Evolutionary conservation across 106 monocot species (phyloP), one percentile per base, ranked within the genome.

Genomic region (Dendrobium nobile): DNA sequence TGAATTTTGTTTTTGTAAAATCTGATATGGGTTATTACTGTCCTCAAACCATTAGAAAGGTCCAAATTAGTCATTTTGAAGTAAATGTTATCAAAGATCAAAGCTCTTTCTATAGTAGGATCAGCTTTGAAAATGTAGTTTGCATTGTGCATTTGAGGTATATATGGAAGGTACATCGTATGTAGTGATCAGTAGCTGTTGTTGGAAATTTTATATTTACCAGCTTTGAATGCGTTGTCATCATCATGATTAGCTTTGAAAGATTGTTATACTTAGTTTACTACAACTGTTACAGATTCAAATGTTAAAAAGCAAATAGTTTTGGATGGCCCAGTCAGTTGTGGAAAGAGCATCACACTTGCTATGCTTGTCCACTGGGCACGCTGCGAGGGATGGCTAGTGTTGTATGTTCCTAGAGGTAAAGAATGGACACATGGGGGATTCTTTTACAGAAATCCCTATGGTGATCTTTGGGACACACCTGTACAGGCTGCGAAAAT

Each of bases 291-390:
- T 87, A 54, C 85, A 99, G 98, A 82, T 84, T 47, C 84, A 75
- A 91, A 90, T 77, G 79, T 85, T 85, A 86, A 84, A 73, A 99
- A 91, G 78, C 92, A 99, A 86, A 87, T 99, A 28, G 83, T 99
- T n/a, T 84, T 99, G 83, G 98, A 99, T 93, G 98, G 98, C 37
- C 95, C 91, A 79, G 89, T 88, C 64, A 91, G 98, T 65, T 95
- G 95, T 79, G 98, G 98, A 59, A 99, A 99, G 81, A 99, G 98
- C 82, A 86, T 93, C 77, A 85, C 89, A 67, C 95, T 99, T 84
- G 92, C 98, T 75, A 92, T 99, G 95, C 92, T 99, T 83, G 98
- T 99, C 41, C 92, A 95, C 70, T 99, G 98, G 98, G 98, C 98
- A 73, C 94, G 92, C 70, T 86, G 80, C 83, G 95, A 99, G 84